phyloP scores from a whole-genome alignment of 2,329 filamentous ascomycete genomes.

The Chrysoporthe cubensis region DNA sequence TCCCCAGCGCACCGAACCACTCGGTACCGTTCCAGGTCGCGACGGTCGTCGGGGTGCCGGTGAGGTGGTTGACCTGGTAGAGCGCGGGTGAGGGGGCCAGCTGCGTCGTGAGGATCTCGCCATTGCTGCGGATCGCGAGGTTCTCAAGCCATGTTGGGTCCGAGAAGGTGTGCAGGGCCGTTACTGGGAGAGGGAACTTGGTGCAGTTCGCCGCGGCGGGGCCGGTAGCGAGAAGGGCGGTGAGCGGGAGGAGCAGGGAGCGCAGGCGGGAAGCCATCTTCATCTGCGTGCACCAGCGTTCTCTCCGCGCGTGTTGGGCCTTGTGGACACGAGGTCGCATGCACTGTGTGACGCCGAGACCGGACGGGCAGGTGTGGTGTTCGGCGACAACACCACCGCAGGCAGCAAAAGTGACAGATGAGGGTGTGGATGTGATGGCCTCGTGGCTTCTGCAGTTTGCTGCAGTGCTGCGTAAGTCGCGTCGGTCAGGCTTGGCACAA shows the following conservation, averaged over 20 bases:
- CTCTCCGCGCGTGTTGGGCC: no score
- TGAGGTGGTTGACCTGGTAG: slow-evolving; percentile 21
- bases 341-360: background rate
- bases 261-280: slow-evolving; percentile 13
- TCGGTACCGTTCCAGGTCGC: slow-evolving; percentile 13
- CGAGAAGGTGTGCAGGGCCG: slow-evolving; percentile 16
- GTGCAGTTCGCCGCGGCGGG: background rate
- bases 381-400: background rate
- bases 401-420: background rate
- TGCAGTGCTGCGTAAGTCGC: slow-evolving; percentile 2
- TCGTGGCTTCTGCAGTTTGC: background rate
- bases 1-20: slow-evolving; percentile 13
- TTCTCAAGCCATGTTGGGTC: slow-evolving; percentile 22
- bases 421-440: background rate
- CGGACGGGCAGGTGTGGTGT: background rate
- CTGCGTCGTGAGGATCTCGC: slow-evolving; percentile 25
- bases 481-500: background rate
- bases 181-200: slow-evolving; percentile 8
- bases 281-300: background rate
- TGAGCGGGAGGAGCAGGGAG: background rate
- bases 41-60: slow-evolving; percentile 7
- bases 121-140: slow-evolving; percentile 22
- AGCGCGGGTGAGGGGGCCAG: slow-evolving; percentile 13
- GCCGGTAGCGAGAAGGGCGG: slow-evolving; percentile 1
- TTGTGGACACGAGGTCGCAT: background rate